Evolutionary conservation across 139 green algal species (phyloP), one percentile per base, ranked within the genome.

Genomic region (Chlorella sp.): DNA sequence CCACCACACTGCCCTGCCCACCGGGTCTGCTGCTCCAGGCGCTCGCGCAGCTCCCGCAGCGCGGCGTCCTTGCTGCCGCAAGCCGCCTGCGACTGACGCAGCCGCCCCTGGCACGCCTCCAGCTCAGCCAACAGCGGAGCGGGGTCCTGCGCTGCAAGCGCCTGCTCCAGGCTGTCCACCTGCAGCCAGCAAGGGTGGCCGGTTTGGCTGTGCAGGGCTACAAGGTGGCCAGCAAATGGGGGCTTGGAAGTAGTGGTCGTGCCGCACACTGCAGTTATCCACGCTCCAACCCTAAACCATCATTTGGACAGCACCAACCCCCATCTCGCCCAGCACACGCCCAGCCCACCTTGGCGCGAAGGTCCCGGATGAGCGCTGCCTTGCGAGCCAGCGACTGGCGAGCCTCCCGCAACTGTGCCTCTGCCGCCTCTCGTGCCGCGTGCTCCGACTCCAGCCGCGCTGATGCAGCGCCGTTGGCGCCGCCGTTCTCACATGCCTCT

Each of bases 41-140:
- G 73, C 60, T 90, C 80, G 14, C 88, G 88, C 48, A 87, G 43
- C 81, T 92, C 90, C 46, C 44, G 77, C 16, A 92, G 7, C 9
- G 87, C 19, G 0, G 73, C 81, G 0, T 95, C 92, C 85, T 92
- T 93, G 75, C 90, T 85, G 14, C 69, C 72, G 3, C 91, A 48
- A 14, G 76, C 84, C 28, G 87, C 90, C 38, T 89, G 76, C 73
- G 87, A 54, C 48, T 88, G 79, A 14, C 76, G 75, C 34, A 77
- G 60, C n/a, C 90, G 88, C 1, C 56, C 79, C 83, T 92, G 83
- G 43, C 88, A 84, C 43, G 86, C 83, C 40, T 81, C 82, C 72
- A 80, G 67, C 68, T 88, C 70, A 8, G 65, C 48, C 51, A 72
- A 36, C 76, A 72, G 58, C 34, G 73, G 54, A 0, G 54, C 68